Evolutionary conservation across 2,329 filamentous ascomycete species (phyloP), one percentile per base, ranked within the genome.

Genomic region (Apiospora phragmitis): DNA sequence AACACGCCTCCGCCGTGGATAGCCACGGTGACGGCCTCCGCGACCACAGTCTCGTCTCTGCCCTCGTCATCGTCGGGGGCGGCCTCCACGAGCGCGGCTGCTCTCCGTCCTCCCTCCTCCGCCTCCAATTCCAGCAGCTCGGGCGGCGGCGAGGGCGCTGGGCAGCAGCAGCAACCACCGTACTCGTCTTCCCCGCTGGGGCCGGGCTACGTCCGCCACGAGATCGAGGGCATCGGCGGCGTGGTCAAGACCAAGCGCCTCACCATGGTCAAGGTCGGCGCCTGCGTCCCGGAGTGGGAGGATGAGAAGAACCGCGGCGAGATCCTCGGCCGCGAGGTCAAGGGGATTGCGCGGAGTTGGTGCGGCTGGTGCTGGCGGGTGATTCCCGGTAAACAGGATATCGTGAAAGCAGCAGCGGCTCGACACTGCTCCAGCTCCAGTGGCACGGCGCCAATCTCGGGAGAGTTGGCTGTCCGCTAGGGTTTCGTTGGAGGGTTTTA

Each of bases 141-240:
- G 26, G 26, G 62, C 47, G 67, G 72, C 68, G 51, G 71, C 12
- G 42, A n/a, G 24, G 66, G 5, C 6, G 26, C 24, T 1, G 66
- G 24, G 66, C 75, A 74, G 42, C 51, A 59, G 51, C 51, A 59
- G 26, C 51, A 26, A 14, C 87, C 85, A 35, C 84, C 86, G 18
- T 66, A 67, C 65, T 26, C 38, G 6, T 85, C 83, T 24, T 76
- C 85, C 70, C 81, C 88, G 80, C 86, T 87, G 74, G 84, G 92
- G 71, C 86, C 93, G 0, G 94, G 94, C 3, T 98, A 97, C 78
- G 87, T 91, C 70, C 87, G 93, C 55, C 94, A 97, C 78, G 95
- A 98, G 81, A 93, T 98, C 72, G 94, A 97, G 77, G 95, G 95
- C 2, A 93, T 98, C 62, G 95, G 95, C 14, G 95, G 95, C 0